These are phyloP conservation scores for Biscogniauxia mediterranea DNA, from an alignment of 2,329 filamentous ascomycete genomes.

Conservation along the genomic window DNA sequence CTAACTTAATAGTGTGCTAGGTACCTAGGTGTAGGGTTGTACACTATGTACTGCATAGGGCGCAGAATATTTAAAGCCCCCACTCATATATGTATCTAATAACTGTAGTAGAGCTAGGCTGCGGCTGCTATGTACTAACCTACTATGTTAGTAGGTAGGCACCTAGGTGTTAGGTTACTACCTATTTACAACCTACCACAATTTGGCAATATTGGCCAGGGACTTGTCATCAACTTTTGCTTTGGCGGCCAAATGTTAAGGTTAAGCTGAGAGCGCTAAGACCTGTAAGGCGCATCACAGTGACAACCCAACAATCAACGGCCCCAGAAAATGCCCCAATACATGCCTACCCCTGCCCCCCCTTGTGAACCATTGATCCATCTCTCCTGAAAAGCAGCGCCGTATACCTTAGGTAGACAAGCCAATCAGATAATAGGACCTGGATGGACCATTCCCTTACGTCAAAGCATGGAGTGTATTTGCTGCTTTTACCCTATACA, in stretches of 20 bases:
- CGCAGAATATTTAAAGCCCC: not conserved
- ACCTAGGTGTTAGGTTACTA: not conserved
- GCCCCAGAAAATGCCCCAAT: slow-evolving; percentile 6
- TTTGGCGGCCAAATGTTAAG: not conserved
- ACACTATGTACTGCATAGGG: no score
- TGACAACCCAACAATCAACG: not conserved
- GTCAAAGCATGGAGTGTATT: slow-evolving; percentile 20
- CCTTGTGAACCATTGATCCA: slow-evolving; percentile 15
- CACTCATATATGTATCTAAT: not conserved
- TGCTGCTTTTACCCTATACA: slow-evolving; percentile 6
- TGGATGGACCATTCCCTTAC: slow-evolving; percentile 23
- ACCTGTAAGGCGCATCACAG: no score
- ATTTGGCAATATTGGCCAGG: not conserved
- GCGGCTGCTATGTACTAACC: not conserved
- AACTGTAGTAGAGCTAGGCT: no score
- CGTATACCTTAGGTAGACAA: slow-evolving; percentile 8
- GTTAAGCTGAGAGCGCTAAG: not conserved
- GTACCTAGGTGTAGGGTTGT: no score
- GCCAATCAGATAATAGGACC: slow-evolving; percentile 17
- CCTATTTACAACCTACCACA: no score
- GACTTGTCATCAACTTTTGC: not conserved
- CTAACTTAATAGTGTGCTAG: no score
- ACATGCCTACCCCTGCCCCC: slow-evolving; percentile 6
- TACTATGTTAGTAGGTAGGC: no score
- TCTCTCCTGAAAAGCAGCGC: slow-evolving; percentile 19